Evolutionary conservation across 306 rosid species (phyloP), one percentile per base, ranked within the genome.

Genomic region (Malus sieversii): DNA sequence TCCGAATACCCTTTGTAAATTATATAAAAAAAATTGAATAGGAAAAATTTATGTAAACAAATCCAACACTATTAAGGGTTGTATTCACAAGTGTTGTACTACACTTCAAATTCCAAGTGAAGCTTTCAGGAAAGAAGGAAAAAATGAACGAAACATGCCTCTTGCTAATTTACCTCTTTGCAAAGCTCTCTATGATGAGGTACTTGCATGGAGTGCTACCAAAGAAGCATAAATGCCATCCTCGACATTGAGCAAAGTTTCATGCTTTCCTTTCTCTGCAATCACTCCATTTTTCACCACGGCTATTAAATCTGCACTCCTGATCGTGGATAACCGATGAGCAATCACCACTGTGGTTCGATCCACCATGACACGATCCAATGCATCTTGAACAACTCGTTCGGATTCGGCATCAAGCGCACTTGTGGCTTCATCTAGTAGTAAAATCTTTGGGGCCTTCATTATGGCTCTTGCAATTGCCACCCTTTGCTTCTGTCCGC

Each of bases 341-440:
- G 96, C 96, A 67, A 90, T 88, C 23, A 90, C 73, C 46, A 90
- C 68, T 14, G 93, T 88, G 58, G 96, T 90, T 62, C 96, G 70
- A 19, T 86, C 72, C 75, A 88, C 84, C 86, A 88, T 86, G 25
- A 88, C 85, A 53, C 65, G 80, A 68, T 90, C 92, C 45, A 90
- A 71, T 44, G 92, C 96, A 78, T 90, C 96, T 62, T 90, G 96
- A 33, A 90, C 93, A 13, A 90, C 85, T 73, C 85, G 79, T 59
- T 90, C 96, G 20, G 96, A 90, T 78, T 90, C 92, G 0, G 93
- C 93, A 83, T 90, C 96, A 46, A 90, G 86, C 51, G 96, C 92
- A 81, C 96, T 90, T 4, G 96, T 90, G 32, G 95, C 95, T 79
- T 90, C 95, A 78, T 90, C 92, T 51, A 90, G 82, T 3, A 86